Percentiles rank a stretch among this genome's conserved stretches.
These are phyloP conservation scores for Myrica gale DNA, from an alignment of 306 rosid genomes.

Conservation along the genomic window DNA sequence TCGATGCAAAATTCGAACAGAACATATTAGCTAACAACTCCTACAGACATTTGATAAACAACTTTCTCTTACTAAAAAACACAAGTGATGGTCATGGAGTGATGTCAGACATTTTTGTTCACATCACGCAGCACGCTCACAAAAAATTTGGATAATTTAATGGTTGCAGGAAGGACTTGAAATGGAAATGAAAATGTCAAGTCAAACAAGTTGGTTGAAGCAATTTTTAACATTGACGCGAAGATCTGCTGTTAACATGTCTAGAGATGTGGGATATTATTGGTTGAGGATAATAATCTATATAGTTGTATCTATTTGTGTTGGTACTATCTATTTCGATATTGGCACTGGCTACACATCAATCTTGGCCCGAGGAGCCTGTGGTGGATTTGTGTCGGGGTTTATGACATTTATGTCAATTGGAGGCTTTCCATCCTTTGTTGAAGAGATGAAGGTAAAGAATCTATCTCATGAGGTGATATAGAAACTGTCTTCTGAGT, in stretches of 20 bases:
- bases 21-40: not conserved
- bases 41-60: not conserved
- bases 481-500: not conserved
- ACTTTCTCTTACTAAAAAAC: not conserved
- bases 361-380: slow-evolving; percentile 90
- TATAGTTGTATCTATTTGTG: slow-evolving; percentile 76
- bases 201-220: slow-evolving; percentile 84
- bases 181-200: slow-evolving; percentile 41
- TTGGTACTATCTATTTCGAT: slow-evolving; percentile 84
- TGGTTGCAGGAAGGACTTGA: slow-evolving; percentile 56
- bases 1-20: not conserved
- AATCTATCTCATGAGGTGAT: not conserved
- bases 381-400: slow-evolving; percentile 92
- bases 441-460: slow-evolving; percentile 92
- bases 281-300: slow-evolving; percentile 92
- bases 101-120: not conserved
- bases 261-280: slow-evolving; percentile 94
- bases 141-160: slow-evolving; percentile 10
- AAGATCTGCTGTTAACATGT: slow-evolving; percentile 86
- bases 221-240: slow-evolving; percentile 72
- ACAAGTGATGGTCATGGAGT: not conserved
- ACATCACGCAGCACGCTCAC: not conserved
- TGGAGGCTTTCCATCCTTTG: slow-evolving; percentile 94
- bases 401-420: slow-evolving; percentile 99
- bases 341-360: slow-evolving; percentile 81